Conservation (phyloP, 1,284 basidiomycete species). For the Ustilago sp. region DNA sequence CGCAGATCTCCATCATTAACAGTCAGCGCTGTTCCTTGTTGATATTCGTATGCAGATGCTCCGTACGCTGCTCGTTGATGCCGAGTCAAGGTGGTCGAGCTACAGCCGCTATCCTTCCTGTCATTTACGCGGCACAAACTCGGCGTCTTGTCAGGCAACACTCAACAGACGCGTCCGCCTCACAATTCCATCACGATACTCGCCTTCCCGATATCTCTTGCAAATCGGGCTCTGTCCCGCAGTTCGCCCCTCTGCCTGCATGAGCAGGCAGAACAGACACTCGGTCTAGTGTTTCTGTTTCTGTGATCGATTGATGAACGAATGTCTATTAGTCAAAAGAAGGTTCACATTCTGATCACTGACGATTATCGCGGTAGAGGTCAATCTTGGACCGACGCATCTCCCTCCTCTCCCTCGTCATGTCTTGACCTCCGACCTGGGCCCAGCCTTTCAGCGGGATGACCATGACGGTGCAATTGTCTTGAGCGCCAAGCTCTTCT, state of each 20-base stretch:
- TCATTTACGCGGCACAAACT: background rate
- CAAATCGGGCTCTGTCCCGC: background rate
- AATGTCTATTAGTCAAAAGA: constrained; percentile 14
- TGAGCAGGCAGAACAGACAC: background rate
- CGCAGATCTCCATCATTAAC: background rate
- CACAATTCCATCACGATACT: background rate
- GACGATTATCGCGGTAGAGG: constrained; percentile 55
- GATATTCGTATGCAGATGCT: too few species aligned
- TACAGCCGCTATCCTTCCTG: background rate
- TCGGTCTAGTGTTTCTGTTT: background rate
- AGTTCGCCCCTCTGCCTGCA: background rate
- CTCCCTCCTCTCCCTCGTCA: constrained; percentile 73
- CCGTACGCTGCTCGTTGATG: too few species aligned
- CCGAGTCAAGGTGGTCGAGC: background rate
- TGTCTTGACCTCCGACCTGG: constrained; percentile 80
- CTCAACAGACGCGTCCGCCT: constrained; percentile 3
- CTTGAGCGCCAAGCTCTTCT: constrained; percentile 85
- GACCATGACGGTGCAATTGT: constrained; percentile 93
- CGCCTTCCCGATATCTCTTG: background rate
- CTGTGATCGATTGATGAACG: background rate
- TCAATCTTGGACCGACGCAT: constrained; percentile 55
- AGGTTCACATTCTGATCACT: constrained; percentile 13
- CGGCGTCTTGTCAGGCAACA: constrained; percentile 10
- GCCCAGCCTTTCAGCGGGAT: constrained; percentile 94
- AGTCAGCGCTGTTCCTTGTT: background rate